Evolutionary conservation across 2,329 filamentous ascomycete genomes (phyloP).

Genomic region (Cadophora gregata): DNA sequence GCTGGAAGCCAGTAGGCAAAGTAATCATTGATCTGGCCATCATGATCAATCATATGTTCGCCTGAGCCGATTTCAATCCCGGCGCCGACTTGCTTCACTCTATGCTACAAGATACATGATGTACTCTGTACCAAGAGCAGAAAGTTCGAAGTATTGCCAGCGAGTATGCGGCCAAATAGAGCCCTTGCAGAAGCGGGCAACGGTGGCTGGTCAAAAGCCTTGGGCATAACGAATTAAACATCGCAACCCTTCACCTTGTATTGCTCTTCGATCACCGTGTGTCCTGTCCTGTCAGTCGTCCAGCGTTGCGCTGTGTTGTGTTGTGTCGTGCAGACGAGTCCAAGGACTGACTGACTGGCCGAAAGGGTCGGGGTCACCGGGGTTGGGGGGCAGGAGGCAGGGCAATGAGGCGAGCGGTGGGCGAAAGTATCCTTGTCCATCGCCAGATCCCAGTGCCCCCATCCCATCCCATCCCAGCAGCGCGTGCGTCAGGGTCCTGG

Average conservation of each 20-base stretch:
- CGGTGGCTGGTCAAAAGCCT: not conserved
- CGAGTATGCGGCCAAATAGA: not conserved
- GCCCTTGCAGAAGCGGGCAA: not conserved
- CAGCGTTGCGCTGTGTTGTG: not conserved
- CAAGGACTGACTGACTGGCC: conserved; percentile 2
- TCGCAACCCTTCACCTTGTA: not conserved
- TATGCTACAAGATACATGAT: too few relatives aligned
- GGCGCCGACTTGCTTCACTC: not conserved
- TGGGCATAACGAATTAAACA: not conserved
- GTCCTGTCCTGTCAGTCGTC: not conserved
- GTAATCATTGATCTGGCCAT: not conserved
- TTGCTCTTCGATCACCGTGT: not conserved
- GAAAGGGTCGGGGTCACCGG: not conserved
- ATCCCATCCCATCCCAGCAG: not conserved
- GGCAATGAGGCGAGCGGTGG: conserved; percentile 11
- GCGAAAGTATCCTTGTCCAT: not conserved
- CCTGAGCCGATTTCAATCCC: not conserved
- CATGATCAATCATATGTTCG: not conserved
- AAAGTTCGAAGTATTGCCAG: not conserved
- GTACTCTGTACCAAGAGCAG: not conserved
- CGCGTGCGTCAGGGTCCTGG: not conserved
- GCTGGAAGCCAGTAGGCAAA: not conserved
- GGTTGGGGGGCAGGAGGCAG: too few relatives aligned
- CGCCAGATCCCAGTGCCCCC: not conserved
- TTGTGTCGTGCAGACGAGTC: not conserved